Evolutionary conservation across 2,329 filamentous ascomycete species (phyloP).

Genomic region (Claviceps sp.): DNA sequence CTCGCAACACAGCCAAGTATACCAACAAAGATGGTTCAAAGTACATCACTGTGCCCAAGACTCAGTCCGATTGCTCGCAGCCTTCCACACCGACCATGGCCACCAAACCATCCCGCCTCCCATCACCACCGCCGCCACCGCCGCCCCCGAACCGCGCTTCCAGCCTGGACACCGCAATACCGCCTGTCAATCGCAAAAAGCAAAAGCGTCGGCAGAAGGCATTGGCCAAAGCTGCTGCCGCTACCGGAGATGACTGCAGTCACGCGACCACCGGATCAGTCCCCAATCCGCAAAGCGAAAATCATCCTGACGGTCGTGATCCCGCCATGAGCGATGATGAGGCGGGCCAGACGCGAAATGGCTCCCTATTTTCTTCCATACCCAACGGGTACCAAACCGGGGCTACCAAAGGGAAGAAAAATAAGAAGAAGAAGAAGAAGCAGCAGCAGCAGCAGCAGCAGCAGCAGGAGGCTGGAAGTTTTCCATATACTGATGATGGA

Average conservation of each 20-base stretch:
- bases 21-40: constrained; percentile 57
- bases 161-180: constrained; percentile 22
- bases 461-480: constrained; percentile 12
- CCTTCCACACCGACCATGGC: constrained; percentile 36
- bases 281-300: constrained; percentile 11
- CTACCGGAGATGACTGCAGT: constrained; percentile 26
- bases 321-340: constrained; percentile 42
- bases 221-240: constrained; percentile 52
- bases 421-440: constrained; percentile 48
- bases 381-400: constrained; percentile 17
- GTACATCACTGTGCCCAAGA: constrained; percentile 52
- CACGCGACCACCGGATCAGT: constrained; percentile 21
- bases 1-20: constrained; percentile 45
- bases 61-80: constrained; percentile 38
- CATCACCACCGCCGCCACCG: not conserved
- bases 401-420: constrained; percentile 33
- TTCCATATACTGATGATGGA: constrained; percentile 10
- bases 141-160: constrained; percentile 13
- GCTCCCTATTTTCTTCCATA: constrained; percentile 12
- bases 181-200: constrained; percentile 77
- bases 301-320: constrained; percentile 29
- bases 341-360: constrained; percentile 26
- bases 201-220: constrained; percentile 85
- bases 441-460: not conserved
- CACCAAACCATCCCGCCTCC: constrained; percentile 18